Base-by-base conservation (phyloP, 305 asterid genomes). In the Fraxinus baroniana region DNA sequence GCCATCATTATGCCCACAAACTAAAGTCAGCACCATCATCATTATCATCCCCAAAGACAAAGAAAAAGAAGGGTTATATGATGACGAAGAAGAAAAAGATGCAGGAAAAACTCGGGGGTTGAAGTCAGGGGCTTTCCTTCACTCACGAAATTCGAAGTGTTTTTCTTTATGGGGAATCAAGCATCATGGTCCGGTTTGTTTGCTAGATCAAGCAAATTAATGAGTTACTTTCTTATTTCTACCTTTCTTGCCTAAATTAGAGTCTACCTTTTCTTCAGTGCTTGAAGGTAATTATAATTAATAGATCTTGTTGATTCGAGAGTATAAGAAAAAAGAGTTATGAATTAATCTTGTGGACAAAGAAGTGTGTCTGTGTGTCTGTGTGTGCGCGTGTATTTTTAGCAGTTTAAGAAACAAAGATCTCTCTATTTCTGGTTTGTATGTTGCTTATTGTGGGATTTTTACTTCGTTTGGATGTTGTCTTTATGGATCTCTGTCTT, bases 111-210 rank as follows among this genome's bases (percentile, higher is more conserved):
- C 72, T 20, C 72, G 0, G 6, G 9, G 5, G 12, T 66, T 66
- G 66, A 24, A 41, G 68, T 22, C 32, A 78, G 70, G 62, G 60
- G 46, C 17, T 83, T 44, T 32, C 32, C 81, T 73, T 70, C 78
- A 39, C 82, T 79, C 71, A 46, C 73, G 22, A 41, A 41, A 26
- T 39, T 78, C 44, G 18, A 36, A 68, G 71, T 72, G 3, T 36
- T 44, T 71, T 35, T 24, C 79, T 83, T 70, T 78, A 77, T 68
- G 91, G 94, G 97, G 97, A 91, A 92, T 93, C 91, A 91, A 93
- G 97, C 97, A 87, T 90, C 92, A 81, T 82, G 97, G 97, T 93
- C 97, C 97, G 97, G 90, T 83, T 71, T n/a, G 76, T 87, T 84
- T 78, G 76, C 86, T 33, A 86, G 83, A 78, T 87, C 86, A 64